phyloP scores from a whole-genome alignment of 1,284 basidiomycete species.

The Apiotrichum montevideense region DNA sequence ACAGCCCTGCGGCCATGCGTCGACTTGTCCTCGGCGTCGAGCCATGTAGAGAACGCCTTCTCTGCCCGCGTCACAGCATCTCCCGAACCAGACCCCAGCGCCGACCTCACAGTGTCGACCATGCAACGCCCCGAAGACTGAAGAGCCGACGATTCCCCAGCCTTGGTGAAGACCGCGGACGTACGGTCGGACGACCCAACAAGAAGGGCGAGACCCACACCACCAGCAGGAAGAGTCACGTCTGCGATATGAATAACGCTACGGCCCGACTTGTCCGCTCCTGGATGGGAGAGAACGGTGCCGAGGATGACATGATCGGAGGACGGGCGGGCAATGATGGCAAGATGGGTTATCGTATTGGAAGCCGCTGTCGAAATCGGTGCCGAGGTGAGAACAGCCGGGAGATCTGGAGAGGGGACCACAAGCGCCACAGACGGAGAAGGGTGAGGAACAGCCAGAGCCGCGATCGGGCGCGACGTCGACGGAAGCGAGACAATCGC shows the following conservation, averaged over 20 bases:
- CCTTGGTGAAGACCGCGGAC: constrained; percentile 16
- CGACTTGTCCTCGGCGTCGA: constrained; percentile 13
- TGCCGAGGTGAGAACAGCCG: constrained; percentile 24
- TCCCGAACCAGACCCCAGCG: not conserved
- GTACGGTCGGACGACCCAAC: constrained; percentile 28
- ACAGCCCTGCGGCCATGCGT: not conserved
- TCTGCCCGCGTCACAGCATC: constrained; percentile 14
- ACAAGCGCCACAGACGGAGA: constrained; percentile 28
- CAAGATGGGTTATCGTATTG: constrained; percentile 23
- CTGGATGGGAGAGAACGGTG: constrained; percentile 11
- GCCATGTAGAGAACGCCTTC: constrained; percentile 13
- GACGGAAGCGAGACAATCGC: constrained; percentile 22
- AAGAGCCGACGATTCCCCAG: not conserved
- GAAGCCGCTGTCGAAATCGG: constrained; percentile 19
- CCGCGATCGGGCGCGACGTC: constrained; percentile 16
- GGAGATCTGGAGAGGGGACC: constrained; percentile 23
- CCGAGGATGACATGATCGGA: constrained; percentile 20
- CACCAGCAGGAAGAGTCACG: constrained; percentile 25
- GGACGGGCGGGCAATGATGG: constrained; percentile 10
- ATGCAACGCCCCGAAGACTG: constrained; percentile 1
- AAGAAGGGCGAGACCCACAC: constrained; percentile 34
- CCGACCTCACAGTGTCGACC: constrained; percentile 5
- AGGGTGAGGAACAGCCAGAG: constrained; percentile 23
- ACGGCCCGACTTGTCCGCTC: constrained; percentile 14
- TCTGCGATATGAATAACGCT: constrained; percentile 36